phyloP scores from a whole-genome alignment of 2,329 filamentous ascomycete genomes.

The Neospermospora avenae region DNA sequence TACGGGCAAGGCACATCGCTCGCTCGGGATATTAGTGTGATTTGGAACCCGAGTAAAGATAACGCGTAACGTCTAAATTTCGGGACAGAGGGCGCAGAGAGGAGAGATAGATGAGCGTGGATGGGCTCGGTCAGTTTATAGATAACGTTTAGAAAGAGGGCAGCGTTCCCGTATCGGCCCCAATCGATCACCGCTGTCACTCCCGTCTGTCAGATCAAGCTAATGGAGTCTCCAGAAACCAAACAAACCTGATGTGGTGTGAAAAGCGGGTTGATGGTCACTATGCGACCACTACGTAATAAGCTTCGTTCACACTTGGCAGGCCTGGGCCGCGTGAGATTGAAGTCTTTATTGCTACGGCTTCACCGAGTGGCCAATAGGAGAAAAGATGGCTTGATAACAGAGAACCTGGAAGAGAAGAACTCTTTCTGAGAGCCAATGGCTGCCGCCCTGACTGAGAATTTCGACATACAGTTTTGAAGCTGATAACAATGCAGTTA shows the following conservation, averaged over 20 bases:
- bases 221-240: too few species aligned
- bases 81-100: constrained; percentile 8
- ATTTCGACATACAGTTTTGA: not conserved
- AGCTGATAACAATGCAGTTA: not conserved
- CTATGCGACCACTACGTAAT: constrained; percentile 16
- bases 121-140: not conserved
- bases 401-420: not conserved
- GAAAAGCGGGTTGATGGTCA: constrained; percentile 12
- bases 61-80: constrained; percentile 14
- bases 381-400: not conserved
- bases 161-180: too few species aligned
- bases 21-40: not conserved
- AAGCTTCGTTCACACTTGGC: constrained; percentile 3
- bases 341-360: not conserved
- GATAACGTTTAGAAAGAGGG: not conserved
- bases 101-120: not conserved
- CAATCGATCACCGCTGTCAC: constrained; percentile 20
- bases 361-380: constrained; percentile 4
- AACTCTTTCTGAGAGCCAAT: not conserved
- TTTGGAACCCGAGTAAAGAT: constrained; percentile 6
- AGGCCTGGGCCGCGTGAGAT: not conserved
- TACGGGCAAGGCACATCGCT: constrained; percentile 1
- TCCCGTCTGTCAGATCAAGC: constrained; percentile 20
- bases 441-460: not conserved
- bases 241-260: too few species aligned